Base-by-base conservation (phyloP, 2,329 filamentous ascomycete genomes). In the Pseudopithomyces chartarum region DNA sequence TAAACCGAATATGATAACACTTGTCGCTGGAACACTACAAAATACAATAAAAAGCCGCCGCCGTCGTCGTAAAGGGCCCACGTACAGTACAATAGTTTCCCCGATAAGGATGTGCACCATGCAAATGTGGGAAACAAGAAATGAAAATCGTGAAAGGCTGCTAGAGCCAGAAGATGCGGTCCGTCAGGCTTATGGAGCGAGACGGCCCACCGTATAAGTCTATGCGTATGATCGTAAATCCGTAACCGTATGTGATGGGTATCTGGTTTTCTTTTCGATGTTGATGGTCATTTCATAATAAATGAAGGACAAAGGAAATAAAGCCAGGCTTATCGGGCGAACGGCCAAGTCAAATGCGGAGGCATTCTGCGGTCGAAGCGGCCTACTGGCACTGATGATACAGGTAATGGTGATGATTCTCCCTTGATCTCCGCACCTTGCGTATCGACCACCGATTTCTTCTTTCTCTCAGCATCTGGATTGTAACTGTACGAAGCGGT, bases 401-500 rank as follows among this genome's bases (percentile, higher is more conserved):
- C 65, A 70, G 55, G 39, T 54, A 55, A 63, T 59, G 59, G 49
- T 56, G 55, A 60, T 51, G 34, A 39, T 15, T 39, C 50, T 49
- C 34, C 51, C 51, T 39, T 59, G 34, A 57, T 44, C 19, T 59
- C 48, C 49, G 40, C 22, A 40, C 32, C 52, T 38, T 57, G 52
- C 8, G 43, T 29, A 7, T 48, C 49, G 3, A 52, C 17, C n/a
- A 58, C 40, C 29, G 69, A 42, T 48, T 70, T 73, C 64, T 69
- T 74, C 60, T 67, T 74, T 29, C 26, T 29, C 54, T 75, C 71
- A 3, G 65, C 54, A 43, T 74, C 71, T 6, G 73, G 73, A 48
- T 75, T 70, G 54, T 76, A 76, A 51, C 62, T 64, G 54, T 75
- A 74, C 33, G 67, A 63, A 11, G 75, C 77, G 13, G 73, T 78